Percentiles rank a stretch among this genome's conserved stretches.
Evolutionary conservation across 441 rosid genomes (phyloP).

Genomic region (Monsonia emarginata): DNA sequence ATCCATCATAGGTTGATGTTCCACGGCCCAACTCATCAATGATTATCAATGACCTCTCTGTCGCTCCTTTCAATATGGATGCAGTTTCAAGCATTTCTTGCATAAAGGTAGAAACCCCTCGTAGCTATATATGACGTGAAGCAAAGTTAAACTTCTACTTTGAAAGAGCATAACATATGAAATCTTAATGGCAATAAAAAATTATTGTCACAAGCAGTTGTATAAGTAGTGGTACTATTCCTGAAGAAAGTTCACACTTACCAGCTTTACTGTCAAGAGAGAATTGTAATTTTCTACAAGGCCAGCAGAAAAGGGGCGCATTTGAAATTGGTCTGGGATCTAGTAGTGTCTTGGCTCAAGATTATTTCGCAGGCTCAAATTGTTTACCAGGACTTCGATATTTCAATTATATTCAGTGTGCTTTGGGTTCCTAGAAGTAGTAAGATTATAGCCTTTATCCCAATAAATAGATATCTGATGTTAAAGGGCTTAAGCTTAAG

Average conservation of each 20-base stretch:
- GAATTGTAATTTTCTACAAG: background rate
- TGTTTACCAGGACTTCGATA: background rate
- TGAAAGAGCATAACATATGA: background rate
- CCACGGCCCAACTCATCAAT: slow-evolving; percentile 97
- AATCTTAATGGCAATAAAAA: background rate
- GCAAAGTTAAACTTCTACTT: slow-evolving; percentile 10
- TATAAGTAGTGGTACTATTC: background rate
- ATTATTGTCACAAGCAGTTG: background rate
- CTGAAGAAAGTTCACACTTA: background rate
- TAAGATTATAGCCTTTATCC: background rate
- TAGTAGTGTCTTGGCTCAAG: background rate
- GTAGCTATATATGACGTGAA: slow-evolving; percentile 39
- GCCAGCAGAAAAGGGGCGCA: background rate
- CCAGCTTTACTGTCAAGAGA: background rate
- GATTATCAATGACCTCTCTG: slow-evolving; percentile 74
- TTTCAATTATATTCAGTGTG: background rate
- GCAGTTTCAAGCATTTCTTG: slow-evolving; percentile 99
- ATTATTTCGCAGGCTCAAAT: background rate
- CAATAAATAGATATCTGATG: background rate
- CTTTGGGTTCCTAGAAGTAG: background rate
- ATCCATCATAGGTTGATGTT: slow-evolving; percentile 96
- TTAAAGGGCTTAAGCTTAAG: background rate
- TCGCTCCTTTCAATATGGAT: slow-evolving; percentile 91
- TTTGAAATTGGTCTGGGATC: background rate
- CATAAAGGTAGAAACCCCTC: slow-evolving; percentile 89